phyloP scores from a whole-genome alignment of 345 rosid genomes.

The Sapria himalayana region DNA sequence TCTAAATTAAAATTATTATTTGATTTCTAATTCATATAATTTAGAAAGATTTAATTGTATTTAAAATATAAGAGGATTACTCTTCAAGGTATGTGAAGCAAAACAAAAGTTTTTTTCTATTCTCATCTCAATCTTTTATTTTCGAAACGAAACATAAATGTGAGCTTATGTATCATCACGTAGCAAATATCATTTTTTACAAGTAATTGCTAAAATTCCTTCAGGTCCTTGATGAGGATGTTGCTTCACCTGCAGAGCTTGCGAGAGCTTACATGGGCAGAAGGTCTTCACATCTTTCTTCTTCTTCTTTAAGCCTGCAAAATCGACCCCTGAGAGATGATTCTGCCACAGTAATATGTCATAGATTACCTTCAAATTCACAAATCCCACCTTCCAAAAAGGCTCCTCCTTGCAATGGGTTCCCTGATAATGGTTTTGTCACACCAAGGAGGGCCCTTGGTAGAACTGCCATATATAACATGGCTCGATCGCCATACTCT shows the following conservation, averaged over 20 bases:
- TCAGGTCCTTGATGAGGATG: constrained; percentile 54
- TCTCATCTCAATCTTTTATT: background rate
- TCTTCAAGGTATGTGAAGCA: background rate
- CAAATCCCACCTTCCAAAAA: no score
- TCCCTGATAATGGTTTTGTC: no score
- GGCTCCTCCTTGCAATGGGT: no score
- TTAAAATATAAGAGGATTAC: no score
- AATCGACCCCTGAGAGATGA: constrained; percentile 27
- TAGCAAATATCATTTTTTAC: constrained; percentile 9
- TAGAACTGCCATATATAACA: no score
- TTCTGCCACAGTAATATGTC: constrained; percentile 16
- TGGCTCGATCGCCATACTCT: no score
- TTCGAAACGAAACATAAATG: no score
- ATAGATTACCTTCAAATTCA: constrained; percentile 19
- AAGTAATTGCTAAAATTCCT: constrained; percentile 9
- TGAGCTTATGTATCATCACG: no score
- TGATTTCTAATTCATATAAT: no score
- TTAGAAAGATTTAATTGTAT: no score
- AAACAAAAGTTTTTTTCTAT: constrained; percentile 1
- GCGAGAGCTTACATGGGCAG: constrained; percentile 91
- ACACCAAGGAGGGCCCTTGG: no score
- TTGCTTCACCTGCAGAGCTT: constrained; percentile 79
- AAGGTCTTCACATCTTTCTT: constrained; percentile 53
- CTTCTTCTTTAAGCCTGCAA: constrained; percentile 26
- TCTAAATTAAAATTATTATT: no score